Evolutionary conservation across 2,329 filamentous ascomycete genomes (phyloP).

Genomic region (Colletotrichum costaricense): DNA sequence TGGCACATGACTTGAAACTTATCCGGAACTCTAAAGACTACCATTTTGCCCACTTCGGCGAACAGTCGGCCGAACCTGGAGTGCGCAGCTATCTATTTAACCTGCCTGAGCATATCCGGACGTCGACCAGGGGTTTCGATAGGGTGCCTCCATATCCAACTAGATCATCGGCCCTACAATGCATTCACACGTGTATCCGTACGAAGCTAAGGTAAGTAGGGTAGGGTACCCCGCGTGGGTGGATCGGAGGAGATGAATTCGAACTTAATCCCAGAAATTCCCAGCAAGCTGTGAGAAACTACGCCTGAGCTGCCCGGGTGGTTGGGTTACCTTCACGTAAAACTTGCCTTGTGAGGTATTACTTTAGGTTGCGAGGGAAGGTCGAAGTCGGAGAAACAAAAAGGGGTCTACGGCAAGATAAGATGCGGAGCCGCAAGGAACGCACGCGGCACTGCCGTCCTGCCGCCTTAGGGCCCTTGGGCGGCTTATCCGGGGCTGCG

Average conservation of each 20-base stretch:
- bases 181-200: not conserved
- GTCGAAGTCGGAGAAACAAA: not conserved
- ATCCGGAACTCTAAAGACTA: not conserved
- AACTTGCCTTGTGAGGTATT: no score
- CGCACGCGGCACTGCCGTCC: not conserved
- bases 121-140: not conserved
- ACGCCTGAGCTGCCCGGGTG: not conserved
- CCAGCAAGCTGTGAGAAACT: not conserved
- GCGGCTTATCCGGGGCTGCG: no score
- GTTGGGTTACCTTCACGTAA: not conserved
- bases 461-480: not conserved
- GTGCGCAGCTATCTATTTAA: not conserved
- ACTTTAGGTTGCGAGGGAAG: not conserved
- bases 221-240: constrained; percentile 12
- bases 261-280: not conserved
- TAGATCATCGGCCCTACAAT: not conserved
- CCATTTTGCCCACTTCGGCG: not conserved
- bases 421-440: not conserved
- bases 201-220: not conserved
- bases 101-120: not conserved
- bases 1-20: constrained; percentile 12
- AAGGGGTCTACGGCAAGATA: not conserved
- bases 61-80: not conserved
- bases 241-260: not conserved
- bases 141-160: not conserved